Percentiles rank a stretch among this genome's conserved stretches.
These are phyloP conservation scores for Amphibolis antarctica DNA, from an alignment of 106 monocot genomes.

Conservation along the genomic window DNA sequence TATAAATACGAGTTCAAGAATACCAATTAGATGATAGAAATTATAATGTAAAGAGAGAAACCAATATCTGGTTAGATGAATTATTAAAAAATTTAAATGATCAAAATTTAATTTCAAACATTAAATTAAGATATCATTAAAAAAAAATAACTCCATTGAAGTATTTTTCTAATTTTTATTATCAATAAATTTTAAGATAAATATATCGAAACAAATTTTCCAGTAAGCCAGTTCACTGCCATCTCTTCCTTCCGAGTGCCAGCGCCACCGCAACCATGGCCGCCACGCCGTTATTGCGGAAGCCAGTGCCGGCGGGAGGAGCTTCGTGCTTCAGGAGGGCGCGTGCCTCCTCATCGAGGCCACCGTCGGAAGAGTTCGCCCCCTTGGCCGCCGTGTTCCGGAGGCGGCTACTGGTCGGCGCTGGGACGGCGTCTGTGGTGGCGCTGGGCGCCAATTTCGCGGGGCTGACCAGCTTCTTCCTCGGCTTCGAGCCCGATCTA, in stretches of 20 bases:
- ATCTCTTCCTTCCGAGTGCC: not conserved
- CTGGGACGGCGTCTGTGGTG: conserved; percentile 38
- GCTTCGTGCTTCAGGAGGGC: not conserved
- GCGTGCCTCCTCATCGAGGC: not conserved
- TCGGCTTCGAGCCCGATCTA: conserved; percentile 43
- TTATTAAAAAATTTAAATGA: too few relatives aligned
- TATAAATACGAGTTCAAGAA: too few relatives aligned
- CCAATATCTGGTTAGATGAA: too few relatives aligned
- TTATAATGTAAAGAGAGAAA: too few relatives aligned
- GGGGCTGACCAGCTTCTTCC: conserved; percentile 71
- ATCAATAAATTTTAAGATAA: too few relatives aligned
- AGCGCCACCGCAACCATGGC: not conserved
- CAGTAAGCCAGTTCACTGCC: too few relatives aligned
- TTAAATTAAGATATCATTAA: too few relatives aligned
- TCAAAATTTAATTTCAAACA: too few relatives aligned
- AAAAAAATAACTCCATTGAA: too few relatives aligned
- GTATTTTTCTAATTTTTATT: too few relatives aligned
- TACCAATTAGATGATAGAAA: too few relatives aligned
- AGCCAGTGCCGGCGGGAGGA: not conserved
- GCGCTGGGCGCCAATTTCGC: conserved; percentile 82
- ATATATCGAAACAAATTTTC: too few relatives aligned
- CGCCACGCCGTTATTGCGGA: not conserved
- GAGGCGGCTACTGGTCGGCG: conserved; percentile 44
- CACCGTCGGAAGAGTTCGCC: conserved; percentile 36
- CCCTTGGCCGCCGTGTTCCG: conserved; percentile 46